Percentiles rank a stretch among this genome's conserved stretches.
Evolutionary conservation across 208 protist species (phyloP).

Genomic region (Crithidia sp.): DNA sequence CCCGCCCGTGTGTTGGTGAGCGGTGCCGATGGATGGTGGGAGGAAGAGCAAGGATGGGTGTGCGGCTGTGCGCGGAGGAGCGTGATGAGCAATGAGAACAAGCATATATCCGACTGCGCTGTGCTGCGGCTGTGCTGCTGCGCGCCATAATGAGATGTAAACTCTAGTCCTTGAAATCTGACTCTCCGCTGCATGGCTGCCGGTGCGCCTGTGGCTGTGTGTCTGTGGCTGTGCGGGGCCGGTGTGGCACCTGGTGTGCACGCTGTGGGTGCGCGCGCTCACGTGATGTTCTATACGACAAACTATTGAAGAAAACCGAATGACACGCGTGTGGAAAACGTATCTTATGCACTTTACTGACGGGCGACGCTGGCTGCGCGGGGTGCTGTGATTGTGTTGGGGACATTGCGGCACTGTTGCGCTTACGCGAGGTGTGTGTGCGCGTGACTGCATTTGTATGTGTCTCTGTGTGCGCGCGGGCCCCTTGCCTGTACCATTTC

Average conservation of each 20-base stretch:
- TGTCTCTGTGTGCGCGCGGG: no score
- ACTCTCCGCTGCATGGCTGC: not conserved
- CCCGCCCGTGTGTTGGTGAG: slow-evolving; percentile 32
- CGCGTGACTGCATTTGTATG: not conserved
- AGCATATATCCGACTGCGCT: no score
- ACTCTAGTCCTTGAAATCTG: slow-evolving; percentile 51
- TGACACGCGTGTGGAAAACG: slow-evolving; percentile 24
- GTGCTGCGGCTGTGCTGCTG: no score
- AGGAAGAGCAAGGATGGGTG: no score
- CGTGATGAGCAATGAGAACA: no score
- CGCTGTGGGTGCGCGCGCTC: not conserved
- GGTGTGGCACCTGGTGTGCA: no score
- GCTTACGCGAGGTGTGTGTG: not conserved
- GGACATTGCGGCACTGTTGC: not conserved
- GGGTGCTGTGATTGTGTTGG: no score
- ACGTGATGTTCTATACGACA: slow-evolving; percentile 10
- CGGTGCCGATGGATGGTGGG: slow-evolving; percentile 4
- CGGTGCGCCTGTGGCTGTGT: no score
- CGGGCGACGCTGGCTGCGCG: not conserved
- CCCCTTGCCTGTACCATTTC: no score
- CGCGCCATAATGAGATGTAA: no score
- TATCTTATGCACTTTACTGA: slow-evolving; percentile 24
- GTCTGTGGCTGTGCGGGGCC: no score
- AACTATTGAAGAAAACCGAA: slow-evolving; percentile 32
- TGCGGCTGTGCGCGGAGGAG: no score